Base-by-base conservation (phyloP, 371 early-diverging fungal genomes). In the Mucor piriformis region DNA sequence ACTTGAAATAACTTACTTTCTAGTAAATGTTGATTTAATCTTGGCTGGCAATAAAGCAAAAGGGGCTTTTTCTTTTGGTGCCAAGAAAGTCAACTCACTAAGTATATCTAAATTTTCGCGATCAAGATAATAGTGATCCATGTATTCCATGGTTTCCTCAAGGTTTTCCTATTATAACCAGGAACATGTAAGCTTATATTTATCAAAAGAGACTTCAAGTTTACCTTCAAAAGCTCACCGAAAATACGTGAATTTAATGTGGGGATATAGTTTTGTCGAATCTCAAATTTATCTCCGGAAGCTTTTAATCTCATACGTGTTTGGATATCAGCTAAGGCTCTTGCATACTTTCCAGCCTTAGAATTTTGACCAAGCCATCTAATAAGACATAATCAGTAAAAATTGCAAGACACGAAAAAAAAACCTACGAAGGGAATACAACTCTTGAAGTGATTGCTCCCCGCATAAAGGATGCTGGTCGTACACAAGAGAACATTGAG, bases 301-400 rank as follows among this genome's bases (percentile, higher is more conserved):
- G 91, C 83, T 42, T 82, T 81, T 18, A 89, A 69, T 18, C 94
- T 83, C 85, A 95, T 88, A 63, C 94, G 95, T 33, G 82, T 75
- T 59, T 94, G 92, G 11, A 97, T 66, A 34, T 96, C 96, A 52
- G 82, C 77, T 54, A 99, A 73, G 46, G 83, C 61, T 24, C 98
- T 84, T 24, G 68, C 61, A 55, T 82, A 78, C 70, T 97, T 99
- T 25, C 37, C 48, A 20, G 89, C 76, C 66, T 90, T 95, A 1
- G 97, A 96, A 66, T 92, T 92, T 68, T 97, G 89, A 18, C 99
- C 99, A 33, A 99, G 79, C 90, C 93, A 98, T 13, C 90, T 88
- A 66, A 35, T 23, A 44, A 23, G 10, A 50, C 46, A 57, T 50
- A 38, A 29, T 12, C 24, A 21, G 11, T 23, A 21, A 21, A 6